Evolutionary conservation across 1,284 basidiomycete genomes (phyloP).

Genomic region (Kalmanozyma brasiliensis): DNA sequence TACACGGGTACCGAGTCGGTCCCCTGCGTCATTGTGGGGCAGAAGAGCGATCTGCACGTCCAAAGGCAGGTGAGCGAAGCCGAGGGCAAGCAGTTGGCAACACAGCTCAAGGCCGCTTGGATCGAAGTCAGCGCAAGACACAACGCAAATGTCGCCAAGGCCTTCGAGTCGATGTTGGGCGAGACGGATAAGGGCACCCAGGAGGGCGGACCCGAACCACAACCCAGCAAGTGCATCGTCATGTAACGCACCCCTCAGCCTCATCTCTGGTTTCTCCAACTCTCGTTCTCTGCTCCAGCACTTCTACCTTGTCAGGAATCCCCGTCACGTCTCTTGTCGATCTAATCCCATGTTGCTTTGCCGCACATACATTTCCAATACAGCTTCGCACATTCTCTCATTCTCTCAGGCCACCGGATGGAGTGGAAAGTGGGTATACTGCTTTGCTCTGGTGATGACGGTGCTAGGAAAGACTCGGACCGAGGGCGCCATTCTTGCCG

Average conservation of each 20-base stretch:
- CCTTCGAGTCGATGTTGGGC: constrained; percentile 64
- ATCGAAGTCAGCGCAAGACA: constrained; percentile 65
- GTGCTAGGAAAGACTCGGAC: constrained; percentile 12
- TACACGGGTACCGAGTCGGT: constrained; percentile 89
- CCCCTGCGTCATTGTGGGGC: constrained; percentile 94
- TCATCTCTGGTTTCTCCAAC: not conserved
- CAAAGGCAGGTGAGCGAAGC: constrained; percentile 72
- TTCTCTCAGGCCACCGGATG: not conserved
- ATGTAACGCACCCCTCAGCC: constrained; percentile 42
- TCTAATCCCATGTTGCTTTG: too few species aligned
- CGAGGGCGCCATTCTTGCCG: constrained; percentile 38
- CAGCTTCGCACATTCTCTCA: constrained; percentile 5
- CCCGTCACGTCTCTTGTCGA: not conserved
- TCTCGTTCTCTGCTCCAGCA: constrained; percentile 1
- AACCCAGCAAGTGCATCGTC: constrained; percentile 61
- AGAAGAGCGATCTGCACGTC: constrained; percentile 85
- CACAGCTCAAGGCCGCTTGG: constrained; percentile 62
- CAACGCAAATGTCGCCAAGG: constrained; percentile 65
- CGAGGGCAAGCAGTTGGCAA: constrained; percentile 64
- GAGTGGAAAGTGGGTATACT: constrained; percentile 4
- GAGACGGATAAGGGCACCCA: constrained; percentile 61
- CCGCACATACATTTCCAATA: not conserved
- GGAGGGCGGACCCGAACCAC: constrained; percentile 60
- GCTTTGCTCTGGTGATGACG: not conserved
- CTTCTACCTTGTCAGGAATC: not conserved